Percentiles rank a stretch among this genome's conserved stretches.
These are phyloP conservation scores for Populus tremula DNA, from an alignment of 345 rosid species.

Conservation along the genomic window DNA sequence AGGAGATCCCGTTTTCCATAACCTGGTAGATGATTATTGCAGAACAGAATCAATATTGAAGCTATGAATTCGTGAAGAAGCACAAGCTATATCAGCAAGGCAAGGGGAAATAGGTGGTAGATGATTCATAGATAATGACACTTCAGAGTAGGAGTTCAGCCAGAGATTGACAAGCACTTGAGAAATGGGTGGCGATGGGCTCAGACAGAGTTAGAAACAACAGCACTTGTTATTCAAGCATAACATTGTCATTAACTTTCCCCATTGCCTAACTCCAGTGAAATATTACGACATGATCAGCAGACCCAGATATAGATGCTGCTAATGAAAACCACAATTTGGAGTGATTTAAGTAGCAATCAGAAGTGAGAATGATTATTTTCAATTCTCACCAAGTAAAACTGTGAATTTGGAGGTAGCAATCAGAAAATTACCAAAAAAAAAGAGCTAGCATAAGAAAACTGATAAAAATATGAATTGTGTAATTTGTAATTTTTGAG, in stretches of 20 bases:
- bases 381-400: not conserved
- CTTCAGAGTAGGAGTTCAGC: not conserved
- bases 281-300: not conserved
- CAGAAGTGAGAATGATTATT: not conserved
- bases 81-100: not conserved
- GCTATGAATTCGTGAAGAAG: not conserved
- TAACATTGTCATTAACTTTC: not conserved
- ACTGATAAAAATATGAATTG: not conserved
- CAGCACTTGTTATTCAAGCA: not conserved
- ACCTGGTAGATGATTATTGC: conserved; percentile 39
- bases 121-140: not conserved
- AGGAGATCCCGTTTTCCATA: conserved; percentile 70
- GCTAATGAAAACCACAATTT: not conserved
- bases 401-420: too few species aligned
- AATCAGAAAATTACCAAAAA: not conserved
- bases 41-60: not conserved
- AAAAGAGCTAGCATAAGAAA: conserved; percentile 2
- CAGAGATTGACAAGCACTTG: not conserved
- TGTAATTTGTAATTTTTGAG: conserved; percentile 3
- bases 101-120: not conserved
- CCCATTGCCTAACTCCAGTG: not conserved
- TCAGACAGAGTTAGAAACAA: not conserved
- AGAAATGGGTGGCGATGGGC: not conserved
- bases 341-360: not conserved
- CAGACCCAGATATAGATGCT: not conserved